phyloP scores from a whole-genome alignment of 1,139 yeast species.

The Taiozyma sp. region DNA sequence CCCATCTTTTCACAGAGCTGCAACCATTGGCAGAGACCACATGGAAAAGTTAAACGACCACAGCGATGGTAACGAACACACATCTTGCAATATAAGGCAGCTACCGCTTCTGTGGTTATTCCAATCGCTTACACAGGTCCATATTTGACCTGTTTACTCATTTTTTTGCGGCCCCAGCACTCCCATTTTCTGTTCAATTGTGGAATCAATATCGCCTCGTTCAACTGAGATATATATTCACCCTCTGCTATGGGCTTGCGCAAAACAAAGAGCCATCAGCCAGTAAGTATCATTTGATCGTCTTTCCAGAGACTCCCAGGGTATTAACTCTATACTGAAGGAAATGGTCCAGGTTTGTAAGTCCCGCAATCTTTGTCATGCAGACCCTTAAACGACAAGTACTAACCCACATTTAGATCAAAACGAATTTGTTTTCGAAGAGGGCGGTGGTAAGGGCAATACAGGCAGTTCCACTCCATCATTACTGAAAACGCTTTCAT shows the following conservation, averaged over 20 bases:
- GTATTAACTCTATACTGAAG: slow-evolving; percentile 22
- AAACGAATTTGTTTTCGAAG: slow-evolving; percentile 64
- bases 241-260: slow-evolving; percentile 8
- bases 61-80: background rate
- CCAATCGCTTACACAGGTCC: background rate
- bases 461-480: slow-evolving; percentile 34
- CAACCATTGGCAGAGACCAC: background rate
- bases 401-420: slow-evolving; percentile 26
- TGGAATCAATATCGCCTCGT: background rate
- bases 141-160: background rate
- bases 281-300: slow-evolving; percentile 9
- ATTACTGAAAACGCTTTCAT: slow-evolving; percentile 42
- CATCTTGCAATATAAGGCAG: background rate
- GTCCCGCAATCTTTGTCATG: slow-evolving; percentile 11
- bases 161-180: background rate
- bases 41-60: background rate
- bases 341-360: slow-evolving; percentile 60
- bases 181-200: background rate
- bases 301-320: no score
- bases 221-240: background rate
- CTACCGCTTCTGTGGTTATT: background rate
- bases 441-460: slow-evolving; percentile 64
- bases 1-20: background rate
- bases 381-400: background rate
- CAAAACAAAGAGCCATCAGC: slow-evolving; percentile 14